Evolutionary conservation across 768 basidiomycete species (phyloP).

Genomic region (Trametes sanguinea): DNA sequence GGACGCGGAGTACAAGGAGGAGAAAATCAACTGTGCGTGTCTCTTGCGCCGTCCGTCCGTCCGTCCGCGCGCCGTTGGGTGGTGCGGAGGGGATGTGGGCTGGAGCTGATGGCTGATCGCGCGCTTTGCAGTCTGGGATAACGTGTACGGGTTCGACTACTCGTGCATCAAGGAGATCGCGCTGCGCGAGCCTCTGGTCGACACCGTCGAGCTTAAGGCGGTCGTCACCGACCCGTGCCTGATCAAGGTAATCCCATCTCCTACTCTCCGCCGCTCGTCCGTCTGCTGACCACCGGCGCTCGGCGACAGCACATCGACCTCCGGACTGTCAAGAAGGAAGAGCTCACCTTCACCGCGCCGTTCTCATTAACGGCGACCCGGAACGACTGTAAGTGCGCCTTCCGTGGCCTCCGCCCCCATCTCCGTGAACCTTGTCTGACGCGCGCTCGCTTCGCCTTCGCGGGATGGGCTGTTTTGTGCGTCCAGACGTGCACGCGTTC

Average conservation of each 20-base stretch:
- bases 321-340: slow-evolving; percentile 91
- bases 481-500: slow-evolving; percentile 91
- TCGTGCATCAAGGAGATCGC: slow-evolving; percentile 99
- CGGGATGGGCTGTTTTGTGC: not conserved
- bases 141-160: slow-evolving; percentile 99
- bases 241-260: slow-evolving; percentile 62
- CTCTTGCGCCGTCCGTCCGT: not conserved
- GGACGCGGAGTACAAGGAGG: slow-evolving; percentile 99
- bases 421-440: slow-evolving; percentile 4
- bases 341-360: slow-evolving; percentile 80
- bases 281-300: slow-evolving; percentile 1
- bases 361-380: slow-evolving; percentile 83
- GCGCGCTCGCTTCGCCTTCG: not conserved
- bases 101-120: not conserved
- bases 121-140: slow-evolving; percentile 86
- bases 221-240: slow-evolving; percentile 92
- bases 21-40: slow-evolving; percentile 96
- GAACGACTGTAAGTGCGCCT: slow-evolving; percentile 73
- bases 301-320: slow-evolving; percentile 80
- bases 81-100: not conserved
- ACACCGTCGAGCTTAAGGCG: slow-evolving; percentile 96
- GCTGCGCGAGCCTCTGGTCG: slow-evolving; percentile 92
- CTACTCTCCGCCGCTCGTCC: not conserved
- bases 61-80: not conserved
- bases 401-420: no score